Percentiles rank a stretch among this genome's conserved stretches.
Evolutionary conservation across 768 basidiomycete genomes (phyloP).

Genomic region (Erythrobasidium yunnanense): DNA sequence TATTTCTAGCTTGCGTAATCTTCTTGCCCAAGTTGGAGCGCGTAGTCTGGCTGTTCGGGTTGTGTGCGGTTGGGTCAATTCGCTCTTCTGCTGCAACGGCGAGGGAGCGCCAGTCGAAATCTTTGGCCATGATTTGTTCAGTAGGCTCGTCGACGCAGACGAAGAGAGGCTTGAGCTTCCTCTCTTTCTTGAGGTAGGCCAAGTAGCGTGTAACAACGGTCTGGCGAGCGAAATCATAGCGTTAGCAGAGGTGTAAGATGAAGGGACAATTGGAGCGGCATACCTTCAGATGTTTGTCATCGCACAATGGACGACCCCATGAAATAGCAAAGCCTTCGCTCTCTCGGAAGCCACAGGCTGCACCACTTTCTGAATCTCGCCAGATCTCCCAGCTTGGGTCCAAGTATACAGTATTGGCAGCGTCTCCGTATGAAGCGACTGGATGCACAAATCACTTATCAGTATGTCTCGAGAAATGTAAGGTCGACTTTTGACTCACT

Average conservation of each 20-base stretch:
- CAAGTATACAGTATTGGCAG: conserved; percentile 60
- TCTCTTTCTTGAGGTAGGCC: conserved; percentile 43
- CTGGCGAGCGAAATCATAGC: too few species aligned
- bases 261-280: too few species aligned
- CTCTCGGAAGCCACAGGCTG: conserved; percentile 55
- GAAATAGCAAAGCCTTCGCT: conserved; percentile 51
- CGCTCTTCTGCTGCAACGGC: conserved; percentile 57
- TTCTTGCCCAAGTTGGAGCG: conserved; percentile 58
- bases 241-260: too few species aligned
- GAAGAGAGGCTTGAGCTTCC: conserved; percentile 51
- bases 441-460: not conserved
- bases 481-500: conserved; percentile 31
- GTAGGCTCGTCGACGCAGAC: conserved; percentile 51
- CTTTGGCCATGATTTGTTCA: conserved; percentile 49
- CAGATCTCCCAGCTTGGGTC: conserved; percentile 50
- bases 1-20: conserved; percentile 51
- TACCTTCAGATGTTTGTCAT: conserved; percentile 41
- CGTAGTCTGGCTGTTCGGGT: conserved; percentile 45
- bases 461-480: not conserved
- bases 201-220: conserved; percentile 50
- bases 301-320: conserved; percentile 55
- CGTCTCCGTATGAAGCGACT: conserved; percentile 56
- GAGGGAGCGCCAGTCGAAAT: conserved; percentile 52
- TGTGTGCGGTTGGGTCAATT: conserved; percentile 46
- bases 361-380: conserved; percentile 51